Conservation (phyloP, 2,329 filamentous ascomycete species). For the Colletotrichum sp. region DNA sequence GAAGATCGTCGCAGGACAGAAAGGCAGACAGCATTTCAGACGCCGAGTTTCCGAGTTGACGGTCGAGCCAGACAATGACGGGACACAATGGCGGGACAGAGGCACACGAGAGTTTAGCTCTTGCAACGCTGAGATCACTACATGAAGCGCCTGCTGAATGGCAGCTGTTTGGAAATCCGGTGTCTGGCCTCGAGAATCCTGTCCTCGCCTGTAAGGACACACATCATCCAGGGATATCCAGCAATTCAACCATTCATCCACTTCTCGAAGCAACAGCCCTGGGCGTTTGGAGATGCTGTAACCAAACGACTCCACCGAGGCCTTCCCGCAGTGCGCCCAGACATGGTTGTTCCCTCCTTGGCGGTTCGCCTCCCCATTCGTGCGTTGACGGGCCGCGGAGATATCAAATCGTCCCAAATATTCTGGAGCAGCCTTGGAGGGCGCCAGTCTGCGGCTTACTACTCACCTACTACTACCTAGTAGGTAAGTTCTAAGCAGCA, state of each 20-base stretch:
- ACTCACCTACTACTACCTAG: background rate
- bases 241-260: background rate
- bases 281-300: background rate
- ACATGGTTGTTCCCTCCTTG: background rate
- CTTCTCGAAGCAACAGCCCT: background rate
- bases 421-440: background rate
- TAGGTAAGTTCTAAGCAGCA: background rate
- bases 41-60: background rate
- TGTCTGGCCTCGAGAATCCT: background rate
- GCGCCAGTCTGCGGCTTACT: background rate
- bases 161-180: background rate
- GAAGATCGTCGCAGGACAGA: background rate
- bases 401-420: background rate
- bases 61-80: background rate
- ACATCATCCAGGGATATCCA: background rate
- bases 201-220: background rate
- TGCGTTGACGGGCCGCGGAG: conserved; percentile 13
- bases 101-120: background rate
- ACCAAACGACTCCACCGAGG: background rate
- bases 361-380: conserved; percentile 8
- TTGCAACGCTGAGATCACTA: background rate
- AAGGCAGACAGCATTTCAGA: background rate
- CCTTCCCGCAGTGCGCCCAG: background rate
- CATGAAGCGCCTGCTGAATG: background rate
- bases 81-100: too few species aligned